These are phyloP conservation scores for Lyophyllum decastes DNA, from an alignment of 768 basidiomycete genomes.

Conservation along the genomic window DNA sequence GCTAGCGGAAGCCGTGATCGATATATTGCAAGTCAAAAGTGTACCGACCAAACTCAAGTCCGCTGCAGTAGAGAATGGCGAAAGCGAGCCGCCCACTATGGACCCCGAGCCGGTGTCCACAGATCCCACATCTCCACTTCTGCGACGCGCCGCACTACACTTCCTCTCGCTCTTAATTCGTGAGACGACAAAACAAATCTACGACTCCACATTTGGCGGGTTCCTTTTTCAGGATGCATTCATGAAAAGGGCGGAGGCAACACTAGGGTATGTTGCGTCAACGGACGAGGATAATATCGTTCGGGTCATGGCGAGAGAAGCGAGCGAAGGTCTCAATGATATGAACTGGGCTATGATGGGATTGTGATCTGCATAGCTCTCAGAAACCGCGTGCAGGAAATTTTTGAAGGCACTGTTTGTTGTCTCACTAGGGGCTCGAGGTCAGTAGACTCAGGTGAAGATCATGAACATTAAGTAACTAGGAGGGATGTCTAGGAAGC, in stretches of 20 bases:
- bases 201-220: conserved; percentile 38
- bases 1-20: conserved; percentile 68
- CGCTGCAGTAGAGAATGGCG: conserved; percentile 13
- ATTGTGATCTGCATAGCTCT: conserved; percentile 30
- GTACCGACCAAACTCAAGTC: conserved; percentile 28
- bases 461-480: no score
- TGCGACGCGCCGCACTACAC: conserved; percentile 86
- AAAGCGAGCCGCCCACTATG: conserved; percentile 34
- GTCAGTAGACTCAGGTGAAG: no score
- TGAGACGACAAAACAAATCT: conserved; percentile 52
- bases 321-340: conserved; percentile 52
- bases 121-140: conserved; percentile 70
- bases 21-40: conserved; percentile 71
- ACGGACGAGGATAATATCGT: conserved; percentile 76
- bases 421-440: no score
- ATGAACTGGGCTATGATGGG: conserved; percentile 49
- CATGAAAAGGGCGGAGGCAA: conserved; percentile 54
- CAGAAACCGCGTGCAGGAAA: no score
- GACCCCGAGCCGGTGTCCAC: conserved; percentile 60
- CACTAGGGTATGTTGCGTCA: conserved; percentile 66
- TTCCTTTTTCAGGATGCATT: conserved; percentile 35
- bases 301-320: conserved; percentile 76
- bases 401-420: no score
- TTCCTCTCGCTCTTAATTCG: conserved; percentile 73
- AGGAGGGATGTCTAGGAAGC: no score